Percentiles rank a stretch among this genome's conserved stretches.
These are phyloP conservation scores for Thraustochytrium sp. DNA, from an alignment of 352 stramenopile genomes.

Conservation along the genomic window DNA sequence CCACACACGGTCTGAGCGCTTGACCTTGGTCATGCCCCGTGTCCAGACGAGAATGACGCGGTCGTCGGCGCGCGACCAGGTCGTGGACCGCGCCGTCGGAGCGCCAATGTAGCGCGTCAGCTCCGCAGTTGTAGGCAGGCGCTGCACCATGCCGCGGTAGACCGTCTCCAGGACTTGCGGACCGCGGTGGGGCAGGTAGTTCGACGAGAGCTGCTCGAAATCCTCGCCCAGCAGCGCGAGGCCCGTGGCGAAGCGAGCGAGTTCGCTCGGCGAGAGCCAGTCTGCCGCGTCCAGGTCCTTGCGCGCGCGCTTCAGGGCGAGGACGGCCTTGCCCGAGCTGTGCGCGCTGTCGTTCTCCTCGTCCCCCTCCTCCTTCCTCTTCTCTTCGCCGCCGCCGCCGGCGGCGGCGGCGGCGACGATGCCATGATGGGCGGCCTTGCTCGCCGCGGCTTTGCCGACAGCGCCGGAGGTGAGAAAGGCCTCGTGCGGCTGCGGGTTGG, in stretches of 20 bases:
- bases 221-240: background rate
- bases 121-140: background rate
- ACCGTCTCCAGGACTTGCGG: background rate
- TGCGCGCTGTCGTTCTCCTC: background rate
- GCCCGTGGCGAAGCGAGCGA: background rate
- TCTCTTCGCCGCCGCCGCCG: too few relatives aligned
- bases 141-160: background rate
- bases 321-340: background rate
- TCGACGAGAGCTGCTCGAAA: background rate
- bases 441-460: too few relatives aligned
- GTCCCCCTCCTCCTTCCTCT: too few relatives aligned
- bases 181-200: background rate
- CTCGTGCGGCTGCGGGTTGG: too few relatives aligned
- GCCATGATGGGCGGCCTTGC: too few relatives aligned
- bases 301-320: background rate
- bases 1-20: background rate
- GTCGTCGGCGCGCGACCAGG: background rate
- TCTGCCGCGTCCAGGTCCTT: background rate
- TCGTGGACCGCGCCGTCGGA: background rate
- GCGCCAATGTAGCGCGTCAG: background rate
- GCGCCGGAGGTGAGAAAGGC: too few relatives aligned
- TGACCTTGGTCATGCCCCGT: background rate
- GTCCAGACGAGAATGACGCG: background rate
- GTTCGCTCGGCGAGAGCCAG: background rate
- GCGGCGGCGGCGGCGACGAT: too few relatives aligned